Evolutionary conservation across 371 early-diverging fungal genomes (phyloP), one percentile per base, ranked within the genome.

Genomic region (Rhizopus microsporus): DNA sequence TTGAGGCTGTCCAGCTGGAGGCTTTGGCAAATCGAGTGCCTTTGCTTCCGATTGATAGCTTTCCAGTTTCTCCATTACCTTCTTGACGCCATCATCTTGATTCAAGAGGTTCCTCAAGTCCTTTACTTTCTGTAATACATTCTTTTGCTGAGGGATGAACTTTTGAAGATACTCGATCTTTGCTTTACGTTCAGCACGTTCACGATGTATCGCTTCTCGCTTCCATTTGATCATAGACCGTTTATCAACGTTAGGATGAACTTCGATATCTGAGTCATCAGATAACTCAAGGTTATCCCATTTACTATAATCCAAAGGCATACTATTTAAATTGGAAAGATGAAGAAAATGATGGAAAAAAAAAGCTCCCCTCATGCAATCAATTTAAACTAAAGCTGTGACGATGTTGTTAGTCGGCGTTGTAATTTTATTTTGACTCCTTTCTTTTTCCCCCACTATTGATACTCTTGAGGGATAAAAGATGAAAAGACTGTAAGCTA

Each of bases 271-370:
- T 35, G 94, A 93, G 76, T 97, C 98, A 75, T 97, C 98, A 16
- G 93, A 93, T 40, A 97, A 79, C 71, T 97, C 98, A 44, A 97
- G 86, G 54, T 91, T 90, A 73, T 97, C 96, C 98, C 98, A 97
- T 78, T 95, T 95, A 71, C 91, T 88, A 72, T 97, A 97, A 73
- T 88, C 83, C 54, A 91, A 56, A 57, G 76, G 77, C 76, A 75
- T 75, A 8, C 1, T 46, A 48, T 31, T 42, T 42, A 42, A 13
- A 15, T 30, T 54, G 32, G 31, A 32, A 39, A 23, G 37, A n/a
- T 39, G 32, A 32, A 49, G 35, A 47, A 56, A 23, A 35, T 15
- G 9, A 50, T 32, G 9, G 50, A 44, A 44, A 44, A 16, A 47
- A 47, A 29, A 43, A n/a, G 10, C n/a, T n/a, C 16, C 16, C 5